These are phyloP conservation scores for Colletotrichum salicis DNA, from an alignment of 2,329 filamentous ascomycete species.

Conservation along the genomic window DNA sequence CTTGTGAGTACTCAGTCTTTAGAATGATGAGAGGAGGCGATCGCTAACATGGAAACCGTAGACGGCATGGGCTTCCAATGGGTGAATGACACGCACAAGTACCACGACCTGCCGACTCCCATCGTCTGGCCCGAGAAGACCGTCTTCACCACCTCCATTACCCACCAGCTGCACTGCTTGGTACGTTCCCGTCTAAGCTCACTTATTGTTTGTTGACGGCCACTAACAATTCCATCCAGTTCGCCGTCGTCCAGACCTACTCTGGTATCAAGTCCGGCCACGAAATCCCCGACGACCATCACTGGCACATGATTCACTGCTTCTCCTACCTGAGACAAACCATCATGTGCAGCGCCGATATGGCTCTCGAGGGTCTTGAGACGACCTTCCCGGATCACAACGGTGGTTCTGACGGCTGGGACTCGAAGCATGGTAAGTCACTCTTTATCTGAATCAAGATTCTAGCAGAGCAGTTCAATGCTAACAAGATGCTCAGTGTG, in stretches of 20 bases:
- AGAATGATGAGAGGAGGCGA: fast-evolving
- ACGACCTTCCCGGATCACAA: slow-evolving; percentile 59
- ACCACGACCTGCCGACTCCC: slow-evolving; percentile 50
- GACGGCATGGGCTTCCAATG: slow-evolving; percentile 53
- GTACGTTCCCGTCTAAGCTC: slow-evolving; percentile 35
- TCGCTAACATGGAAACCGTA: slow-evolving; percentile 29
- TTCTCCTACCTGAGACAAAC: slow-evolving; percentile 60
- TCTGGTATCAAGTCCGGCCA: slow-evolving; percentile 52
- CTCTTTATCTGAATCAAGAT: not conserved
- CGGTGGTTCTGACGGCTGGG: slow-evolving; percentile 58
- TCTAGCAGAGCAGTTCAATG: not conserved
- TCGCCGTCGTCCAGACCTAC: slow-evolving; percentile 56
- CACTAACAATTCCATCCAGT: slow-evolving; percentile 36
- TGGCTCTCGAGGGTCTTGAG: slow-evolving; percentile 56
- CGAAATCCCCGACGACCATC: slow-evolving; percentile 54
- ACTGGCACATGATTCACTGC: slow-evolving; percentile 61
- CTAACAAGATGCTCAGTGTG: slow-evolving; percentile 46
- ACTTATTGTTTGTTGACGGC: not conserved
- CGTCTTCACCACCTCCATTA: slow-evolving; percentile 54
- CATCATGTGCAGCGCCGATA: slow-evolving; percentile 58
- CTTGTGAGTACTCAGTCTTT: slow-evolving; percentile 39
- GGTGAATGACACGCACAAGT: slow-evolving; percentile 47
- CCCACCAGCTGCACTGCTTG: slow-evolving; percentile 57
- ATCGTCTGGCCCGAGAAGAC: slow-evolving; percentile 49
- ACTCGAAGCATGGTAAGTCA: slow-evolving; percentile 54